Conservation (phyloP, 2,329 filamentous ascomycete genomes). For the Falciphora oryzae region DNA sequence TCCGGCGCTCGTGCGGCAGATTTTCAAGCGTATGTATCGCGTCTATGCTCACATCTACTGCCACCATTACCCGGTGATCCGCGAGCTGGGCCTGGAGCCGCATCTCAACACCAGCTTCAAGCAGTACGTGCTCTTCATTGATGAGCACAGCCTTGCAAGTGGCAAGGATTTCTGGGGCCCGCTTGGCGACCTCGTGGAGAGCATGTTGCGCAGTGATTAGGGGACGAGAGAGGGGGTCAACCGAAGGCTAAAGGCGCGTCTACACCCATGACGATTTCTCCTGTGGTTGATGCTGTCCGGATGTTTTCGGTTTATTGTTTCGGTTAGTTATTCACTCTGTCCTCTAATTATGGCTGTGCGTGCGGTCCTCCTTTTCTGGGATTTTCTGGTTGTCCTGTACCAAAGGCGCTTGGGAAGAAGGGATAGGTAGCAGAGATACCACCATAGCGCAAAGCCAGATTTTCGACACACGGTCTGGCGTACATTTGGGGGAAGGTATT, state of each 20-base stretch:
- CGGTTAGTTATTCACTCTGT: not conserved
- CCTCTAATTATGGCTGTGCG: not conserved
- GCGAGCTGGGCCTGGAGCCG: constrained; percentile 89
- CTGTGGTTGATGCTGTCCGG: not conserved
- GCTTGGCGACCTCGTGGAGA: constrained; percentile 90
- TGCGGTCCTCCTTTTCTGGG: not conserved
- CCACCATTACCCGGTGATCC: constrained; percentile 96
- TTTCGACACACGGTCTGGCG: not conserved
- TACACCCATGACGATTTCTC: not conserved
- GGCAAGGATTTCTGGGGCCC: constrained; percentile 98
- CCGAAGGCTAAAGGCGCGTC: too few relatives aligned
- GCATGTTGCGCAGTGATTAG: constrained; percentile 89
- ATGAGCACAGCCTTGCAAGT: constrained; percentile 87
- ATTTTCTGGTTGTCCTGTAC: not conserved
- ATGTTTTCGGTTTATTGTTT: not conserved
- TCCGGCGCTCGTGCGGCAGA: constrained; percentile 79
- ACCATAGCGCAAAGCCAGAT: not conserved
- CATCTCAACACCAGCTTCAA: constrained; percentile 99
- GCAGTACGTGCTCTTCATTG: constrained; percentile 97
- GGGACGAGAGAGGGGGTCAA: not conserved
- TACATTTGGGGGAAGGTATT: not conserved
- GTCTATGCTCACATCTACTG: constrained; percentile 99
- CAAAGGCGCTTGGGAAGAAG: not conserved
- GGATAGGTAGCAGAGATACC: not conserved
- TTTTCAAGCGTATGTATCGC: constrained; percentile 98